Percentiles rank a stretch among this genome's conserved stretches.
phyloP scores from a whole-genome alignment of 2,329 filamentous ascomycete species.

The Akanthomyces lecanii region DNA sequence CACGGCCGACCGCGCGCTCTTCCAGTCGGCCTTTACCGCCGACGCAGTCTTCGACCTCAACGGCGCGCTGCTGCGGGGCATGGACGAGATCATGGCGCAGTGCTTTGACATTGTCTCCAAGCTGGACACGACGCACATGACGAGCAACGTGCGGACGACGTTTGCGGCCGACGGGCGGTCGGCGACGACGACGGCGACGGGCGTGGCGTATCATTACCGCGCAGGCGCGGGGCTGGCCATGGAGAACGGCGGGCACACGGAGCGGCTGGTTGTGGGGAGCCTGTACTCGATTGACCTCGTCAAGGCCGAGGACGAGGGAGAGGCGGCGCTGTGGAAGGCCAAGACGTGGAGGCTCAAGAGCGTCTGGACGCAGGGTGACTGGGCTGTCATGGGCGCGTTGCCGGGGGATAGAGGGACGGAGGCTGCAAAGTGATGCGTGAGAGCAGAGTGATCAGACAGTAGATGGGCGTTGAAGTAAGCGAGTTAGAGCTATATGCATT shows the following conservation, averaged over 20 bases:
- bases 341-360: slow-evolving; percentile 15
- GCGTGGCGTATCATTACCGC: slow-evolving; percentile 11
- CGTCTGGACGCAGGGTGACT: slow-evolving; percentile 13
- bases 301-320: background rate
- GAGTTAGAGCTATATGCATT: too few species aligned
- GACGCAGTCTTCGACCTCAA: slow-evolving; percentile 11
- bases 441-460: background rate
- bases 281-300: slow-evolving; percentile 11
- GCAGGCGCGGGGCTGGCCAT: slow-evolving; percentile 5
- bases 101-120: background rate
- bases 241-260: background rate
- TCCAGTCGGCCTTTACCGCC: slow-evolving; percentile 10
- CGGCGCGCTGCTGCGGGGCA: background rate
- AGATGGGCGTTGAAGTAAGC: background rate
- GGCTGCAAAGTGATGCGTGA: background rate
- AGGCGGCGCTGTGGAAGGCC: slow-evolving; percentile 5
- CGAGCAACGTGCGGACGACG: slow-evolving; percentile 8
- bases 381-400: slow-evolving; percentile 11
- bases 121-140: slow-evolving; percentile 15
- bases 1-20: slow-evolving; percentile 11
- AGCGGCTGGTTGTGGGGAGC: slow-evolving; percentile 4
- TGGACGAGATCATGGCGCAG: background rate
- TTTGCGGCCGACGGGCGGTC: slow-evolving; percentile 3
- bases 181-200: slow-evolving; percentile 11
- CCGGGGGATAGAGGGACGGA: background rate